Evolutionary conservation across 768 basidiomycete species (phyloP).

Genomic region (Amanita brunnescens): DNA sequence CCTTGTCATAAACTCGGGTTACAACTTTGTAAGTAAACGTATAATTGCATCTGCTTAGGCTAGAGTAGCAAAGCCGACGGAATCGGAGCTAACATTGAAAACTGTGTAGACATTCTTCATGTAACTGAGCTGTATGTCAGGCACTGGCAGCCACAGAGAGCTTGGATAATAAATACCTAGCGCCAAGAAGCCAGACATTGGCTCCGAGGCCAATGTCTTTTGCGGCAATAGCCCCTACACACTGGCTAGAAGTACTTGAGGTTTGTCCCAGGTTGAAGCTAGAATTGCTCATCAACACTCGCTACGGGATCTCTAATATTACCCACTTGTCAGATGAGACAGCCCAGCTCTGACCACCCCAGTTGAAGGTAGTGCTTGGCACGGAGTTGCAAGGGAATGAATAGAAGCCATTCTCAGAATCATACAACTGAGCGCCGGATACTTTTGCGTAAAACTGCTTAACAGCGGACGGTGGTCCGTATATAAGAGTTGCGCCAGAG

Average conservation of each 20-base stretch:
- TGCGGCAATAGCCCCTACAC: slow-evolving; percentile 45
- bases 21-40: too few species aligned
- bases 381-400: slow-evolving; percentile 22
- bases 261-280: slow-evolving; percentile 29
- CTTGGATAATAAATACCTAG: background rate
- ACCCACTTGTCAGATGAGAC: slow-evolving; percentile 29
- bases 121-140: slow-evolving; percentile 16
- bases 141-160: background rate
- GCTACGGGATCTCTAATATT: background rate
- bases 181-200: background rate
- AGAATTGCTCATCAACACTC: background rate
- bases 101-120: slow-evolving; percentile 36
- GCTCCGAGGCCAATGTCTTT: slow-evolving; percentile 21
- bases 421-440: slow-evolving; percentile 15
- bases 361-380: slow-evolving; percentile 24
- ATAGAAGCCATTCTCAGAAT: slow-evolving; percentile 14
- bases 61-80: slow-evolving; percentile 31
- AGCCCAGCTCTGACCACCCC: slow-evolving; percentile 26
- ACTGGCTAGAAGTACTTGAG: slow-evolving; percentile 31
- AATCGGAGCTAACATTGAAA: slow-evolving; percentile 27
- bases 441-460: slow-evolving; percentile 18
- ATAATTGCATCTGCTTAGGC: too few species aligned
- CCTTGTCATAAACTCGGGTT: too few species aligned
- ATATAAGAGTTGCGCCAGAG: slow-evolving; percentile 27
- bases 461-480: slow-evolving; percentile 20